Evolutionary conservation across 2,329 filamentous ascomycete species (phyloP), one percentile per base, ranked within the genome.

Genomic region (Triangularia verruculosa): DNA sequence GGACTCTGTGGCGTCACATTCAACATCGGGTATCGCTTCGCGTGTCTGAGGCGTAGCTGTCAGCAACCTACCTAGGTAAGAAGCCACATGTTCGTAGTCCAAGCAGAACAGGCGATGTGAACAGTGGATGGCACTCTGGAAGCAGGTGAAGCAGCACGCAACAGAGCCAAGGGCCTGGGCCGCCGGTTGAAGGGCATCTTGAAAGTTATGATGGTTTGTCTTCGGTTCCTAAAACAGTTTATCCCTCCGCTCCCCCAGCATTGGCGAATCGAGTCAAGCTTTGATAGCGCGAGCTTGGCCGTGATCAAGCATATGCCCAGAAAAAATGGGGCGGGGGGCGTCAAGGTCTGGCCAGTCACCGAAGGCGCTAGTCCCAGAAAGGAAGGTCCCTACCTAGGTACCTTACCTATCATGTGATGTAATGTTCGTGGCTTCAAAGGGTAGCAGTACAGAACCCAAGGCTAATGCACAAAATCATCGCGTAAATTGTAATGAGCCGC

Each of bases 1-100:
- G 15, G 54, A 56, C 54, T 57, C 28, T 54, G 51, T 43, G 28
- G 32, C 30, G 56, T 58, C 39, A 54, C 51, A 27, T 54, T 54
- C 51, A 27, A 27, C 22, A 54, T 54, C 11, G 1, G 51, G 8
- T 24, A 25, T 27, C 11, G 51, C 25, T 47, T 20, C 30, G 11
- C 11, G 30, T 32, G 5, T 32, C 30, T 32, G 30, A 32, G 3
- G 30, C 9, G 13, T 32, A 32, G 27, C 27, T 28, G 27, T 28
- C 27, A 28, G 27, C 27, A 28, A 28, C 30, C 27, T 28, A 28
- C 27, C 27, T 28, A 28, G 27, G 27, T 28, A 28, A 9, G 5
- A 5, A 32, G 27, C 13, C 30, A 12, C 30, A 28, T 28, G 27
- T 9, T 28, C 27, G 27, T 28, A 9, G 27, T 28, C 9, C 9